Conservation (phyloP, 768 basidiomycete genomes). For the Boletus reticulatus region DNA sequence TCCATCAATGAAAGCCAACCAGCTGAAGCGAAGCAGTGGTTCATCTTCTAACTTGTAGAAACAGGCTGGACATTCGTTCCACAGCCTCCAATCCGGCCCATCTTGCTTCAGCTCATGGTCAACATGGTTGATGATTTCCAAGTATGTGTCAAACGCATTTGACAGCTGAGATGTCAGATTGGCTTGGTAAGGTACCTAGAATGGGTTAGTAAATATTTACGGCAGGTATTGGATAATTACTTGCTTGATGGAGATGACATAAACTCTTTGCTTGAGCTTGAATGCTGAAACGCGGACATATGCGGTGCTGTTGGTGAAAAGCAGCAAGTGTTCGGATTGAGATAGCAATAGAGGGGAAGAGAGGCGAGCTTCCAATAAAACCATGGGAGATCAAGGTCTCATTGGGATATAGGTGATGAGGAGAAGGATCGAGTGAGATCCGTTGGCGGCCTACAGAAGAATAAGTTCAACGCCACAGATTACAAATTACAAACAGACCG, state of each 20-base stretch:
- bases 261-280: slow-evolving; percentile 1
- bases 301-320: slow-evolving; percentile 1
- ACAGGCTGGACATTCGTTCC: slow-evolving; percentile 10
- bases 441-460: neutral
- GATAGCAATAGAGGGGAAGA: slow-evolving; percentile 10
- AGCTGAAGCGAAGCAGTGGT: neutral
- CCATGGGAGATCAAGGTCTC: slow-evolving; percentile 6
- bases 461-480: neutral
- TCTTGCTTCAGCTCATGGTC: neutral
- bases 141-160: slow-evolving; percentile 1
- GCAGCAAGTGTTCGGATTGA: slow-evolving; percentile 11
- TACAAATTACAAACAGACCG: neutral
- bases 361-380: slow-evolving; percentile 5
- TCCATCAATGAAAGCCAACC: neutral
- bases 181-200: slow-evolving; percentile 2
- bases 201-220: neutral
- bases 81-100: slow-evolving; percentile 2
- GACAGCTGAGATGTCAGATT: slow-evolving; percentile 5
- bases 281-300: slow-evolving; percentile 5
- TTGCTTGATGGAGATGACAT: neutral
- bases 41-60: slow-evolving; percentile 9
- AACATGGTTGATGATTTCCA: slow-evolving; percentile 8
- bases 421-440: neutral
- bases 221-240: neutral
- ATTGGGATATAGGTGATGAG: slow-evolving; percentile 1